Evolutionary conservation across 1,284 basidiomycete species (phyloP).

Genomic region (Butyriboletus appendiculatus): DNA sequence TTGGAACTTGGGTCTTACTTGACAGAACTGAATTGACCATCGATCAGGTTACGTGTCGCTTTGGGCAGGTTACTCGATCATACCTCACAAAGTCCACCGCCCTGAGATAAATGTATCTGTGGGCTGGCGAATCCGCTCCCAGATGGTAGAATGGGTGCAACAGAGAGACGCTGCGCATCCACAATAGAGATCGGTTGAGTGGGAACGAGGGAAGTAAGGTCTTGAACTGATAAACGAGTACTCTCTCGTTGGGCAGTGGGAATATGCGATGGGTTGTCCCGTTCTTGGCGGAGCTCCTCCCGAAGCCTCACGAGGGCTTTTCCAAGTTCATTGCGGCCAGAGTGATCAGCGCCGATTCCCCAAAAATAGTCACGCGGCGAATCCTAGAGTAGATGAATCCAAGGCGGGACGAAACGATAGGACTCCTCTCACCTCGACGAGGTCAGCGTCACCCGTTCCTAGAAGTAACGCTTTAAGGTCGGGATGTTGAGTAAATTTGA

Average conservation of each 20-base stretch:
- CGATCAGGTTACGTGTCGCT: slow-evolving; percentile 1
- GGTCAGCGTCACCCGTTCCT: slow-evolving; percentile 57
- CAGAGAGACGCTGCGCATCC: slow-evolving; percentile 4
- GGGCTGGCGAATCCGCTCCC: slow-evolving; percentile 1
- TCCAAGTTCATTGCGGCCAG: slow-evolving; percentile 70
- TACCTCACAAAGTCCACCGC: slow-evolving; percentile 36
- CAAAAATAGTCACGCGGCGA: slow-evolving; percentile 70
- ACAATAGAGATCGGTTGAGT: slow-evolving; percentile 7
- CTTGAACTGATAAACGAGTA: slow-evolving; percentile 35
- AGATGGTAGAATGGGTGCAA: not conserved
- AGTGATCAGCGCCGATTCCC: slow-evolving; percentile 61
- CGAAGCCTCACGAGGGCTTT: slow-evolving; percentile 64
- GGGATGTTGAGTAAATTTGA: slow-evolving; percentile 65
- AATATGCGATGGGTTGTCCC: slow-evolving; percentile 25
- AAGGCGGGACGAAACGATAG: not conserved
- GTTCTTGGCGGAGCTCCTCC: slow-evolving; percentile 43
- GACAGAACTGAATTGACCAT: slow-evolving; percentile 47
- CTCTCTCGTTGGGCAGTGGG: slow-evolving; percentile 30
- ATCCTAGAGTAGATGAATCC: slow-evolving; percentile 40
- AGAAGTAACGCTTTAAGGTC: slow-evolving; percentile 55
- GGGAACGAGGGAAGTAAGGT: slow-evolving; percentile 28
- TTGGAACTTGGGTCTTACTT: slow-evolving; percentile 53
- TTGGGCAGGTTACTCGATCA: not conserved
- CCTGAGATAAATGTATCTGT: slow-evolving; percentile 7
- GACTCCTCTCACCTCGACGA: slow-evolving; percentile 52